Base-by-base conservation (phyloP, 352 stramenopile genomes). In the Pythium sukuiense region DNA sequence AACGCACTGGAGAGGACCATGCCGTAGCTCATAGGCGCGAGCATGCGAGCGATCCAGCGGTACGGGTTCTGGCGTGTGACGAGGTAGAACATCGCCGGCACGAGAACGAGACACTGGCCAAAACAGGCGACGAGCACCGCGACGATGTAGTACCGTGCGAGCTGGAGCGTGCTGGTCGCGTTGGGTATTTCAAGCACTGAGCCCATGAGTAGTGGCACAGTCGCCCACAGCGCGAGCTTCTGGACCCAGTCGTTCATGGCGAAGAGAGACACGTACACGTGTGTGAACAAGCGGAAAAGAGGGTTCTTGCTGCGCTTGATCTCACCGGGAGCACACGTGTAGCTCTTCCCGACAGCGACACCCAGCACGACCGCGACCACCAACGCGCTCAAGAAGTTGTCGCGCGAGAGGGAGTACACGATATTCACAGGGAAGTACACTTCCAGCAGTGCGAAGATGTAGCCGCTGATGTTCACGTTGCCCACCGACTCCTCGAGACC, bases 191-290 rank as follows among this genome's bases (percentile, higher is more conserved):
- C 65, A 2, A 89, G 71, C 26, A 85, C 61, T 0, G 78, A 78
- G 8, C 78, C 75, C 9, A 81, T 59, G n/a, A 80, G 63, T 39
- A 91, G 71, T 18, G 79, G 78, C 8, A 87, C 41, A 6, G 74
- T 80, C 13, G 82, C 78, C 46, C 83, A 53, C 12, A 89, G 63
- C 39, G 75, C 71, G 35, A 87, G 48, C 26, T 64, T 73, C 68
- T 91, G 79, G 52, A 89, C 45, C 80, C 79, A 88, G 37, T 89
- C 77, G 30, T 80, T 61, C 61, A 89, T 83, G 16, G 70, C 77
- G 45, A 86, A 82, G 27, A 91, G 65, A 48, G 83, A 75, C 5
- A 76, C 57, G 70, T 87, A 89, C 37, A 88, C 41, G 58, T 91
- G 83, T 60, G 82, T 79, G 45, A 86, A 75, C 6, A 89, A 71